Percentiles rank a stretch among this genome's conserved stretches.
These are phyloP conservation scores for Pythium dissotocum DNA, from an alignment of 352 stramenopile species.

Conservation along the genomic window DNA sequence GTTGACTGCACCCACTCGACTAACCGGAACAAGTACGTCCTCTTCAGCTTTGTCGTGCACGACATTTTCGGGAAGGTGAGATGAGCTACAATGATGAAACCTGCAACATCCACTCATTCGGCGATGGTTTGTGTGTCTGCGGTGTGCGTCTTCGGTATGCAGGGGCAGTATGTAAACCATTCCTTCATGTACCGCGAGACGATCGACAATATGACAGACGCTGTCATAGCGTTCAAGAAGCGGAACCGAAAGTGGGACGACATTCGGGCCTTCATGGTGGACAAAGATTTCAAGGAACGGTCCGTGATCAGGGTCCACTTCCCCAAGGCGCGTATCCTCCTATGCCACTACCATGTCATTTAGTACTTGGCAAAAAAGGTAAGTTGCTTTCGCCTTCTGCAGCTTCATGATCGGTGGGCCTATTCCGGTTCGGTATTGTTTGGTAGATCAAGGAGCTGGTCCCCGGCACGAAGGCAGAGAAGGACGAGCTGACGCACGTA, in stretches of 20 bases:
- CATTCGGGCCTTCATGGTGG: background rate
- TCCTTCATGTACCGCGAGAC: conserved; percentile 1
- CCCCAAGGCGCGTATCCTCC: background rate
- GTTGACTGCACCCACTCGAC: conserved; percentile 21
- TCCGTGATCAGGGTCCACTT: background rate
- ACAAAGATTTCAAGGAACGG: conserved; percentile 5
- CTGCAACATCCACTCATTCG: no score
- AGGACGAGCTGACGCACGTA: background rate
- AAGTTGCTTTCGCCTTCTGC: background rate
- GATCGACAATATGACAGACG: conserved; percentile 5
- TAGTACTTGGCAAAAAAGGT: conserved; percentile 2
- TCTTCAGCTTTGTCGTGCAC: conserved; percentile 25
- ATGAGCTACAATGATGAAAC: no score
- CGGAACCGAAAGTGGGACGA: background rate
- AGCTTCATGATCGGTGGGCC: background rate
- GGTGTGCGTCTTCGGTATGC: background rate
- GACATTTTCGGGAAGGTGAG: conserved; percentile 23
- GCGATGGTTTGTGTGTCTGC: background rate
- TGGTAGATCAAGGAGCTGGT: conserved; percentile 3
- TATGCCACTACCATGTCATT: conserved; percentile 12
- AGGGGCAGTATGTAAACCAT: conserved; percentile 13
- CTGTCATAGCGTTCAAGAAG: background rate
- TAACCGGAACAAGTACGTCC: conserved; percentile 10
- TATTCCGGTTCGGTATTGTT: background rate
- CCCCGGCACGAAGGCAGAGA: background rate